These are phyloP conservation scores for Protea cynaroides DNA, from an alignment of 164 flowering plant genomes.

Conservation along the genomic window DNA sequence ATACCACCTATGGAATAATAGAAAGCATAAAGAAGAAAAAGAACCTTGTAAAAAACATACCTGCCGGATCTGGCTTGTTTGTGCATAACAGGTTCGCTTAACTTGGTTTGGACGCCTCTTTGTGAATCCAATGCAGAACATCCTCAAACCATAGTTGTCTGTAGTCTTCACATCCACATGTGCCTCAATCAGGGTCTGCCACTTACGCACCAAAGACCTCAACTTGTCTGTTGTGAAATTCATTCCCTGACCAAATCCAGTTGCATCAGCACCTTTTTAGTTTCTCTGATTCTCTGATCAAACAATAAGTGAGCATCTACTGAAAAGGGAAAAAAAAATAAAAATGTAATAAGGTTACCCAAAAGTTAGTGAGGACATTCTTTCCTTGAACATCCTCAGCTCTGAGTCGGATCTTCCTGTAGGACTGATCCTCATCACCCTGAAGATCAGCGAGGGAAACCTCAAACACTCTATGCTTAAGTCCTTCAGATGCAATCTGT, in stretches of 20 bases:
- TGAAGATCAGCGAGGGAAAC: slow-evolving; percentile 68
- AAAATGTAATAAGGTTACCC: slow-evolving; percentile 32
- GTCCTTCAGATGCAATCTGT: slow-evolving; percentile 86
- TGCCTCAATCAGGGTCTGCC: slow-evolving; percentile 81
- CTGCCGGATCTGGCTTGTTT: slow-evolving; percentile 47
- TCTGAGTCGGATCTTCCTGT: no score
- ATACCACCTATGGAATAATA: no score
- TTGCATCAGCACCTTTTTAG: background rate
- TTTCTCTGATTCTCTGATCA: background rate
- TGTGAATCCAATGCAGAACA: slow-evolving; percentile 84
- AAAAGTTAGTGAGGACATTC: slow-evolving; percentile 73
- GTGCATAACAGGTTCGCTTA: slow-evolving; percentile 47
- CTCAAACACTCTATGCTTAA: slow-evolving; percentile 73
- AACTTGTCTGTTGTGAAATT: slow-evolving; percentile 78
- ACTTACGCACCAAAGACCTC: slow-evolving; percentile 70
- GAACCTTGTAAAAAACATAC: slow-evolving; percentile 11
- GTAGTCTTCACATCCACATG: slow-evolving; percentile 87
- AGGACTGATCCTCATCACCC: no score
- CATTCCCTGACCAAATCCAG: slow-evolving; percentile 51
- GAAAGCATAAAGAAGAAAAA: background rate
- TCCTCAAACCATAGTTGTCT: slow-evolving; percentile 54
- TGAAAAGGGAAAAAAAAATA: background rate
- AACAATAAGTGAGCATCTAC: background rate
- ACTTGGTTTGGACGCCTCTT: slow-evolving; percentile 69
- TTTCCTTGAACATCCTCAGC: background rate